Evolutionary conservation across 257 asterid genomes (phyloP), one percentile per base, ranked within the genome.

Genomic region (Parsonsia alboflavescens): DNA sequence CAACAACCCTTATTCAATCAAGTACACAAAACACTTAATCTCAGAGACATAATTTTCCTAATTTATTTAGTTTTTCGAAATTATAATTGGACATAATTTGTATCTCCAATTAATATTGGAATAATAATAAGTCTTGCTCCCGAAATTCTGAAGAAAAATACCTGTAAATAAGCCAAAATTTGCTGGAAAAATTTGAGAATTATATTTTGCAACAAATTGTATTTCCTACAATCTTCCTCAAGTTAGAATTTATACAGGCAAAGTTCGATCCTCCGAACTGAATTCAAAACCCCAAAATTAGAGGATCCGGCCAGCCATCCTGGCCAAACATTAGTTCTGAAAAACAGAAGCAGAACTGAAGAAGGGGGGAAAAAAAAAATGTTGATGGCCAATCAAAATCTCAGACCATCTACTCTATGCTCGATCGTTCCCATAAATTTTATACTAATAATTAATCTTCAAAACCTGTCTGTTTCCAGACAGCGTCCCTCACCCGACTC

Each of bases 401-500:
- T 36, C 70, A 30, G 77, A 72, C 77, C 58, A 72, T 72, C 49
- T 63, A 22, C 44, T 73, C 56, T 33, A 3, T 3, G 2, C 5
- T 10, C 68, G 16, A 26, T 36, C 19, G 17, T 52, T 52, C 58
- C 17, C 0, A 52, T 17, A 12, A 26, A 49, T 13, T 48, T n/a
- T 7, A 21, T 36, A 15, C 42, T 78, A 78, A 33, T 33, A 33
- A 33, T 33, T 33, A 33, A 61, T 94, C 98, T 70, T 89, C 95
- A 54, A 90, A 94, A 2, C 99, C 99, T 2, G 83, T 90, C 48
- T 86, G 81, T 71, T 94, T 91, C 97, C 96, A 94, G 63, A 94
- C 90, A 5, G 97, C 97, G 82, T 94, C 85, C 77, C 98, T 85
- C 13, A 94, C 95, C 78, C 92, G 75, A 68, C 97, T 92, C 84